These are phyloP conservation scores for Benincasa hispida DNA, from an alignment of 306 rosid genomes.

Conservation along the genomic window DNA sequence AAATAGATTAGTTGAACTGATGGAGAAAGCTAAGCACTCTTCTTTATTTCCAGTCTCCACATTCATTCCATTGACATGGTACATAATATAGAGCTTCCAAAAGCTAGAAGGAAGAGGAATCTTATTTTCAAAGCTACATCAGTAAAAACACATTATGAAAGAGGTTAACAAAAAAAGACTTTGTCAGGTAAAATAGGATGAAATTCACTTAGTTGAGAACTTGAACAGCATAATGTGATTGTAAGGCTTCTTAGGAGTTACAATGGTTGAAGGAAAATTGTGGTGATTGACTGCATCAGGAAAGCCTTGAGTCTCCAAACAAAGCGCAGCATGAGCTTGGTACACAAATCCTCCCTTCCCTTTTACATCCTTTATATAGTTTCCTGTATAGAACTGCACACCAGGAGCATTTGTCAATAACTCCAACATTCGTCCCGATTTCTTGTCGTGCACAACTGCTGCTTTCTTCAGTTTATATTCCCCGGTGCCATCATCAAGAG, in stretches of 20 bases:
- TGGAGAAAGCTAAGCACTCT: background rate
- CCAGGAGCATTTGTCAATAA: slow-evolving; percentile 64
- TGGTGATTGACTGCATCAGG: slow-evolving; percentile 67
- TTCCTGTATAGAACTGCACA: slow-evolving; percentile 65
- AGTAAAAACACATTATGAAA: background rate
- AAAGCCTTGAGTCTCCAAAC: slow-evolving; percentile 65
- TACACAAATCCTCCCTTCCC: slow-evolving; percentile 63
- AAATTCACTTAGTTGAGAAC: slow-evolving; percentile 37
- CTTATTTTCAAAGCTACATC: background rate
- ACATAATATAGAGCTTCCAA: background rate
- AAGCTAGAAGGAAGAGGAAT: background rate
- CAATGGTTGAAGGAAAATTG: slow-evolving; percentile 67
- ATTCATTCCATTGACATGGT: background rate
- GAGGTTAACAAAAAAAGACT: background rate
- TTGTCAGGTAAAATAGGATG: background rate
- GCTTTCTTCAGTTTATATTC: slow-evolving; percentile 23
- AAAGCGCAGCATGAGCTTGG: slow-evolving; percentile 33
- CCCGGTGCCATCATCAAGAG: slow-evolving; percentile 26
- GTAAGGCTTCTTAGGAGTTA: slow-evolving; percentile 41
- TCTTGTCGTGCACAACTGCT: slow-evolving; percentile 39
- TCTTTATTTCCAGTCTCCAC: slow-evolving; percentile 1
- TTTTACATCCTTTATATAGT: slow-evolving; percentile 33
- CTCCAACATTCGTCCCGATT: slow-evolving; percentile 53
- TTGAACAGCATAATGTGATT: slow-evolving; percentile 36
- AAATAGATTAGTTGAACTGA: background rate